Conservation (phyloP, 805 yeast genomes). For the Vanderwaltozyma verrucispora region DNA sequence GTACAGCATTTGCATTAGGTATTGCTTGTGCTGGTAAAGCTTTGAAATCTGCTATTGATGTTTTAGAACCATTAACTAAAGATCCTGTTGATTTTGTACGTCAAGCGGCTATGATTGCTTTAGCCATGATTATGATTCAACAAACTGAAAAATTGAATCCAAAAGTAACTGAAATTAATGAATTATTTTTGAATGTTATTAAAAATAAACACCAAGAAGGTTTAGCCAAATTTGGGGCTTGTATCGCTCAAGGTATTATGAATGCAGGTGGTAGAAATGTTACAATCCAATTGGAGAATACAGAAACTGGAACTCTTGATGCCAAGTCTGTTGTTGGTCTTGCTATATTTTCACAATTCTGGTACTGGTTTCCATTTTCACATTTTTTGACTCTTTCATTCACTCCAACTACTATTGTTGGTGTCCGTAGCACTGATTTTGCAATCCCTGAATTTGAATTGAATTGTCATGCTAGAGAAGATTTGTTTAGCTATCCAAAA, state of each 20-base stretch:
- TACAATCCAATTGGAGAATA: constrained; percentile 82
- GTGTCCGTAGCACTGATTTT: constrained; percentile 67
- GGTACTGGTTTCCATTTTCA: constrained; percentile 98
- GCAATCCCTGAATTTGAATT: constrained; percentile 77
- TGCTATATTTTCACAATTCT: constrained; percentile 80
- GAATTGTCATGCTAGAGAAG: constrained; percentile 71
- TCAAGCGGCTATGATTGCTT: constrained; percentile 92
- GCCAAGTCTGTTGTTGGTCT: constrained; percentile 88
- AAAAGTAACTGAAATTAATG: constrained; percentile 67
- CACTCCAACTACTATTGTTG: constrained; percentile 84
- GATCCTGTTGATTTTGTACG: constrained; percentile 96
- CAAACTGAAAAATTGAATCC: constrained; percentile 78
- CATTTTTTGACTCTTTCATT: constrained; percentile 88
- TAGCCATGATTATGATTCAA: constrained; percentile 82
- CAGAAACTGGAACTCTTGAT: constrained; percentile 83
- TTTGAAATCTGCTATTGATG: constrained; percentile 77
- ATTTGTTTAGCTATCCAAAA: constrained; percentile 81
- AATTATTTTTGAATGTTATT: constrained; percentile 64
- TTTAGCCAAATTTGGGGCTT: constrained; percentile 94
- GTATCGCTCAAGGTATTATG: constrained; percentile 91
- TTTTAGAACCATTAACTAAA: constrained; percentile 82
- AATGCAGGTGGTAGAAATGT: constrained; percentile 98
- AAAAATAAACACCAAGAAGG: constrained; percentile 91
- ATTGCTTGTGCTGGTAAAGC: constrained; percentile 96
- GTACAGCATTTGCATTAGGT: constrained; percentile 95